These are phyloP conservation scores for Raddia distichophylla DNA, from an alignment of 176 grass and related monocot species.

Conservation along the genomic window DNA sequence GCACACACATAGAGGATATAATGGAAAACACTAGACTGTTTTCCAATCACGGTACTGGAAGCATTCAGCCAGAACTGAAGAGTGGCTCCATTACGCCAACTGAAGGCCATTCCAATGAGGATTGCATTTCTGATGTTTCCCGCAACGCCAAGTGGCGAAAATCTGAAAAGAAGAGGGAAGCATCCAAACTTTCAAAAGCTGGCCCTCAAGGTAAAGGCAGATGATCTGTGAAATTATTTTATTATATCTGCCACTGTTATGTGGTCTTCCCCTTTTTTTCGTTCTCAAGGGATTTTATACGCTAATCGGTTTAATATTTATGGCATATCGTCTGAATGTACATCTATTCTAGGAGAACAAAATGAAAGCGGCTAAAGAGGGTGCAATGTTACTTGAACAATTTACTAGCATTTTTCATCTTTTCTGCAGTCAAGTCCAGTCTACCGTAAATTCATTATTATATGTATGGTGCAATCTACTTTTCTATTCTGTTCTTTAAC, in stretches of 20 bases:
- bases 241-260: background rate
- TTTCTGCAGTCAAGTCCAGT: background rate
- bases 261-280: background rate
- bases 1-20: slow-evolving; percentile 71
- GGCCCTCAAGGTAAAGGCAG: slow-evolving; percentile 38
- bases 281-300: slow-evolving; percentile 8
- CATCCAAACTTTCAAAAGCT: slow-evolving; percentile 42
- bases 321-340: slow-evolving; percentile 21
- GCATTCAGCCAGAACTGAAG: slow-evolving; percentile 45
- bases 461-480: background rate
- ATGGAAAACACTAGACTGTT: slow-evolving; percentile 38
- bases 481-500: background rate
- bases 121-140: slow-evolving; percentile 24
- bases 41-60: slow-evolving; percentile 40
- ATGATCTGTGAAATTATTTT: slow-evolving; percentile 9
- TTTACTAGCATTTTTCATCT: slow-evolving; percentile 1
- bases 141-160: slow-evolving; percentile 40
- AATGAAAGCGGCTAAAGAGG: background rate
- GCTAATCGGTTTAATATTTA: slow-evolving; percentile 6
- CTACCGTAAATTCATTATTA: background rate
- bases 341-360: background rate
- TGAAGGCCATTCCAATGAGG: slow-evolving; percentile 34
- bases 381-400: background rate
- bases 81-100: slow-evolving; percentile 39
- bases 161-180: slow-evolving; percentile 46